phyloP scores from a whole-genome alignment of 2,329 filamentous ascomycete species.

The Colletotrichum gigasporum region DNA sequence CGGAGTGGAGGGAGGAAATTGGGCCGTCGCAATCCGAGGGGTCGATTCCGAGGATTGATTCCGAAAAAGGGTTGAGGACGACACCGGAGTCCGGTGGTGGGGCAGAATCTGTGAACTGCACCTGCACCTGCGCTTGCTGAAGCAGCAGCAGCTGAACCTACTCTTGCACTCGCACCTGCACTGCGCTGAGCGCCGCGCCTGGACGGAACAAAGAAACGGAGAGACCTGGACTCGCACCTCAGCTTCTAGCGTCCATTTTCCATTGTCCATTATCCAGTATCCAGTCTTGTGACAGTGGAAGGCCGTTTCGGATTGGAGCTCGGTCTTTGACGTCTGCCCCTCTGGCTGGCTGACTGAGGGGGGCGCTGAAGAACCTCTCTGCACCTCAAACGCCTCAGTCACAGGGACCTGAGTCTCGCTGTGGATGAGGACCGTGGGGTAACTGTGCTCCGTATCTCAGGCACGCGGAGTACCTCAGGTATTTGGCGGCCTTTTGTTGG shows the following conservation, averaged over 20 bases:
- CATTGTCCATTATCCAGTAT: background rate
- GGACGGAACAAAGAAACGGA: background rate
- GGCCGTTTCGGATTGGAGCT: slow-evolving; percentile 20
- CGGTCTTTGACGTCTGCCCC: slow-evolving; percentile 6
- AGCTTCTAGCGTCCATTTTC: background rate
- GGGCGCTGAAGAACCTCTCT: background rate
- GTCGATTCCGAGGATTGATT: slow-evolving; percentile 18
- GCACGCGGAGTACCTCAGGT: background rate
- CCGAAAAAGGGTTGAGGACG: slow-evolving; percentile 22
- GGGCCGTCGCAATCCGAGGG: slow-evolving; percentile 32
- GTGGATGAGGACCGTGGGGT: slow-evolving; percentile 5
- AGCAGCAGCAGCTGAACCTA: no score
- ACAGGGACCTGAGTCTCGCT: background rate
- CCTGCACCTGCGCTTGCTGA: no score
- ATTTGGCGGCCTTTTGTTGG: background rate
- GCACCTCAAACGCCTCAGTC: background rate
- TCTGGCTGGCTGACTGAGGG: background rate
- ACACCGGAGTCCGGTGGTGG: slow-evolving; percentile 31
- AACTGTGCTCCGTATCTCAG: background rate
- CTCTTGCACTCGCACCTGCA: no score
- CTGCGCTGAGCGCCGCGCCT: background rate
- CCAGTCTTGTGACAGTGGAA: background rate
- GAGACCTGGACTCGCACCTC: background rate
- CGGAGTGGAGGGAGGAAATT: slow-evolving; percentile 25
- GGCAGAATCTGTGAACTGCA: slow-evolving; percentile 5